phyloP scores from a whole-genome alignment of 2,329 filamentous ascomycete genomes.

The Domatiomyces catenatus region DNA sequence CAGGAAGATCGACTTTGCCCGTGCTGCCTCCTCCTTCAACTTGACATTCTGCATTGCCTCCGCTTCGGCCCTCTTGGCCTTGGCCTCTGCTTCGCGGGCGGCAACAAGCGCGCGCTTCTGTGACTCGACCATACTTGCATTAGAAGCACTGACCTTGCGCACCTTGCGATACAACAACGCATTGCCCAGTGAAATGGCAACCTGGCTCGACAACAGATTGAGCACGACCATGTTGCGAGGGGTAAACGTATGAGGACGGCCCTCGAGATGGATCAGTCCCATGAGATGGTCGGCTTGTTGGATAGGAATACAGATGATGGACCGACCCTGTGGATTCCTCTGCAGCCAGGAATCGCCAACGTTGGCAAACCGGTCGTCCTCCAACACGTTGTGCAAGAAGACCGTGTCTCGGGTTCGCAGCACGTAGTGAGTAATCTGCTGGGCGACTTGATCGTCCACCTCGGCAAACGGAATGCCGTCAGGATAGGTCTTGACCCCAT shows the following conservation, averaged over 20 bases:
- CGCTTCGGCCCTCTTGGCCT: constrained; percentile 49
- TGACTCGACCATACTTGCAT: constrained; percentile 50
- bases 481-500: constrained; percentile 37
- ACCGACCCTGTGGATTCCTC: constrained; percentile 41
- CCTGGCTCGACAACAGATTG: constrained; percentile 47
- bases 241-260: constrained; percentile 49
- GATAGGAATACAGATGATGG: constrained; percentile 48
- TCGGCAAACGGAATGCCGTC: constrained; percentile 42
- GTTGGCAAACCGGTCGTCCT: constrained; percentile 51
- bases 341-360: constrained; percentile 41
- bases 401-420: constrained; percentile 49
- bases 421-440: constrained; percentile 47
- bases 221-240: constrained; percentile 40
- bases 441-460: constrained; percentile 42
- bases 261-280: constrained; percentile 47
- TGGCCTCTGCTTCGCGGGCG: constrained; percentile 46
- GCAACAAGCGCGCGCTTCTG: constrained; percentile 48
- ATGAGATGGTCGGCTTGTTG: constrained; percentile 44
- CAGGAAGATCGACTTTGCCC: constrained; percentile 33
- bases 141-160: constrained; percentile 46
- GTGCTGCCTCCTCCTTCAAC: constrained; percentile 51
- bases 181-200: constrained; percentile 49
- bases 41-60: constrained; percentile 50
- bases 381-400: constrained; percentile 46
- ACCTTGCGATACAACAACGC: constrained; percentile 46